These are phyloP conservation scores for Citrus sinensis DNA, from an alignment of 345 rosid species.

Conservation along the genomic window DVS_A1.0 CM039161.1:3325001-3325500, in stretches of 20 bases:
- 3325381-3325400: neutral
- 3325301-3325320: neutral
- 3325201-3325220: neutral
- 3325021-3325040: neutral
- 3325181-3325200: neutral
- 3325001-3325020: neutral
- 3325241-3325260: conserved; percentile 58
- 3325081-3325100: neutral
- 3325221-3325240: conserved; percentile 2
- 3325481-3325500: neutral
- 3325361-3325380: neutral
- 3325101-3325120: neutral
- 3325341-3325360: neutral
- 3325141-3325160: neutral
- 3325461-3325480: neutral
- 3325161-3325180: neutral
- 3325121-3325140: neutral
- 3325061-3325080: neutral
- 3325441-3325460: neutral
- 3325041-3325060: neutral
- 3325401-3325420: neutral
- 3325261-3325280: conserved; percentile 72
- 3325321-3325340: neutral
- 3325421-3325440: neutral
- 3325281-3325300: conserved; percentile 60